Percentiles rank a stretch among this genome's conserved stretches.
These are phyloP conservation scores for Ziziphus jujuba DNA, from an alignment of 306 rosid genomes.

Conservation along the genomic window DNA sequence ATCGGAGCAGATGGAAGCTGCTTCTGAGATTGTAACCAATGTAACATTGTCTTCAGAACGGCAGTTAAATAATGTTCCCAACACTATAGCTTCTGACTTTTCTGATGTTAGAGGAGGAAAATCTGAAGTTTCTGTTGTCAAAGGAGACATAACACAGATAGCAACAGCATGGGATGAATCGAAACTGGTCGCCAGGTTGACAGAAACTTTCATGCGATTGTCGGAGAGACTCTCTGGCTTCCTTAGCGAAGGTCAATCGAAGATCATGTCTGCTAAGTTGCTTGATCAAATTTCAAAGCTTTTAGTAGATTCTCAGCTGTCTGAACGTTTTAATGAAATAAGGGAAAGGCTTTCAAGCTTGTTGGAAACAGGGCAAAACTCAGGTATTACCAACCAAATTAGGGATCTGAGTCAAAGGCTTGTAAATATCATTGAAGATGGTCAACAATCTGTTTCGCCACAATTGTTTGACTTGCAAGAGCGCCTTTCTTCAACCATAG, in stretches of 20 bases:
- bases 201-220: constrained; percentile 66
- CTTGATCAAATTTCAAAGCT: constrained; percentile 86
- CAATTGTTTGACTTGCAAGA: constrained; percentile 81
- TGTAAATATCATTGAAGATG: constrained; percentile 80
- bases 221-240: constrained; percentile 89
- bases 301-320: constrained; percentile 69
- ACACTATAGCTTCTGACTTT: constrained; percentile 37
- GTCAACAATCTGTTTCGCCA: constrained; percentile 89
- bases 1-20: constrained; percentile 77
- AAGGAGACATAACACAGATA: constrained; percentile 39
- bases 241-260: constrained; percentile 82
- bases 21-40: constrained; percentile 44
- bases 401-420: constrained; percentile 83
- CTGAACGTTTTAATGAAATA: constrained; percentile 71
- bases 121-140: constrained; percentile 26
- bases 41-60: constrained; percentile 43
- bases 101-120: constrained; percentile 41
- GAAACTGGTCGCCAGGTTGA: constrained; percentile 54
- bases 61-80: constrained; percentile 41
- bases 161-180: constrained; percentile 83
- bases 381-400: constrained; percentile 70
- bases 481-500: constrained; percentile 74
- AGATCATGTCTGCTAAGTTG: constrained; percentile 63
- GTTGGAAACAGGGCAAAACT: constrained; percentile 69
- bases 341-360: constrained; percentile 60